Conservation (phyloP, 371 early-diverging fungal species). For the Mucor velutinosus region DNA sequence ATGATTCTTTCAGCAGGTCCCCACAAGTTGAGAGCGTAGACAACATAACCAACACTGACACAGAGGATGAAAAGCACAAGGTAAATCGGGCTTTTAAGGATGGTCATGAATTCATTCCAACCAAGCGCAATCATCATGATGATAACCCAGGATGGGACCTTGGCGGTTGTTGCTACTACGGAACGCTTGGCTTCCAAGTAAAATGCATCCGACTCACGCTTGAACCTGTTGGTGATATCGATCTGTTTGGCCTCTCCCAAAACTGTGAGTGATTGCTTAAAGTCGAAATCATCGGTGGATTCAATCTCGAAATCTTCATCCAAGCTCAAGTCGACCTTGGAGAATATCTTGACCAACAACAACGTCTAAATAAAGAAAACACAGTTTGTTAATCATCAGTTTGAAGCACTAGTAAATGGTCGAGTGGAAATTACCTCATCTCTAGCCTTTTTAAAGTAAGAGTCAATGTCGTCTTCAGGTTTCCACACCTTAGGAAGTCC, state of each 20-base stretch:
- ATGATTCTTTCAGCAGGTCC: conserved; percentile 64
- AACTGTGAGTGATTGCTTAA: conserved; percentile 64
- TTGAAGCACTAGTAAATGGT: neutral
- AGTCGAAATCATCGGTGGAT: conserved; percentile 64
- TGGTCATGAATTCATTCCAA: conserved; percentile 91
- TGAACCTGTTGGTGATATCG: conserved; percentile 81
- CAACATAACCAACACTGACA: conserved; percentile 57
- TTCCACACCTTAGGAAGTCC: conserved; percentile 96
- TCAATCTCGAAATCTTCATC: conserved; percentile 46
- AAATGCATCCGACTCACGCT: conserved; percentile 86
- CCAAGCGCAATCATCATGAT: conserved; percentile 78
- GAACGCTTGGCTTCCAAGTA: conserved; percentile 96
- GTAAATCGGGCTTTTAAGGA: conserved; percentile 83
- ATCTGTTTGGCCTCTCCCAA: conserved; percentile 73
- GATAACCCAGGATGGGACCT: conserved; percentile 89
- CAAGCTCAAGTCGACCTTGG: conserved; percentile 56
- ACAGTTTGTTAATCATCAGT: neutral
- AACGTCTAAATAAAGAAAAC: conserved; percentile 45
- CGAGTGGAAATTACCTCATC: conserved; percentile 48
- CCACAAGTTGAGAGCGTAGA: conserved; percentile 70
- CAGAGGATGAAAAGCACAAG: conserved; percentile 63
- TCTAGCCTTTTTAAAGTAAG: conserved; percentile 76
- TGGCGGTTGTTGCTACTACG: conserved; percentile 84
- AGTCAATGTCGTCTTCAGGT: conserved; percentile 93
- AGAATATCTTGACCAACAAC: conserved; percentile 66